Percentiles rank a stretch among this genome's conserved stretches.
Conservation (phyloP, 2,329 filamentous ascomycete species). For the Zelopaecilomyces penicillatus region DNA sequence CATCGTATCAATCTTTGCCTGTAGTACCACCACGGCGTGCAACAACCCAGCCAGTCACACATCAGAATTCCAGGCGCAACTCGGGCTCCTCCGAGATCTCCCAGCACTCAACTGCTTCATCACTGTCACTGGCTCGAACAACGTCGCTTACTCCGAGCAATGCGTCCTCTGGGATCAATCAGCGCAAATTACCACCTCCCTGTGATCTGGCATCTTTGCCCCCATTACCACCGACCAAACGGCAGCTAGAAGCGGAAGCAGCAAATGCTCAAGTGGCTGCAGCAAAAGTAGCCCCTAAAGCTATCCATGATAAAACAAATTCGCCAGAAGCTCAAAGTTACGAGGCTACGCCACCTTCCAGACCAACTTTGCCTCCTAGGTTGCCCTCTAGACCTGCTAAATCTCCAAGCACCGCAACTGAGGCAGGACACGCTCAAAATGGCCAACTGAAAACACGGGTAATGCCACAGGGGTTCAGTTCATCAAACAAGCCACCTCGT, state of each 20-base stretch:
- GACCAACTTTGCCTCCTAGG: constrained; percentile 40
- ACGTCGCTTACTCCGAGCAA: constrained; percentile 41
- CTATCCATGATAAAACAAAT: neutral
- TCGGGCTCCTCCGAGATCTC: constrained; percentile 53
- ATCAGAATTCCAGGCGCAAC: constrained; percentile 36
- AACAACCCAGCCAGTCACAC: constrained; percentile 30
- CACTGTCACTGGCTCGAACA: constrained; percentile 38
- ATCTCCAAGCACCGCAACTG: constrained; percentile 14
- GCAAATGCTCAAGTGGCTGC: constrained; percentile 6
- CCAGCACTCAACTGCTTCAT: constrained; percentile 44
- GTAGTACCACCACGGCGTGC: constrained; percentile 42
- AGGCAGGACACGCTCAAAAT: neutral
- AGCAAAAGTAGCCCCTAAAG: constrained; percentile 5
- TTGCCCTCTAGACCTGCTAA: constrained; percentile 41
- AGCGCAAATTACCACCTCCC: constrained; percentile 46
- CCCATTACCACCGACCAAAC: constrained; percentile 45
- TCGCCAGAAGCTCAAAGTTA: constrained; percentile 20
- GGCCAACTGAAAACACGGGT: too few relatives aligned
- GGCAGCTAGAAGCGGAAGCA: constrained; percentile 40
- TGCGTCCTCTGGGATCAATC: constrained; percentile 32
- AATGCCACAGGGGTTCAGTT: constrained; percentile 12
- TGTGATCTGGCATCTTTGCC: constrained; percentile 50
- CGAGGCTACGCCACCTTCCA: constrained; percentile 19
- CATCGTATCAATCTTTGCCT: constrained; percentile 30
- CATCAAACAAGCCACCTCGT: constrained; percentile 3